Evolutionary conservation across 495 filamentous ascomycete genomes (phyloP).

Genomic region (Trichoderma orchidacearum): DNA sequence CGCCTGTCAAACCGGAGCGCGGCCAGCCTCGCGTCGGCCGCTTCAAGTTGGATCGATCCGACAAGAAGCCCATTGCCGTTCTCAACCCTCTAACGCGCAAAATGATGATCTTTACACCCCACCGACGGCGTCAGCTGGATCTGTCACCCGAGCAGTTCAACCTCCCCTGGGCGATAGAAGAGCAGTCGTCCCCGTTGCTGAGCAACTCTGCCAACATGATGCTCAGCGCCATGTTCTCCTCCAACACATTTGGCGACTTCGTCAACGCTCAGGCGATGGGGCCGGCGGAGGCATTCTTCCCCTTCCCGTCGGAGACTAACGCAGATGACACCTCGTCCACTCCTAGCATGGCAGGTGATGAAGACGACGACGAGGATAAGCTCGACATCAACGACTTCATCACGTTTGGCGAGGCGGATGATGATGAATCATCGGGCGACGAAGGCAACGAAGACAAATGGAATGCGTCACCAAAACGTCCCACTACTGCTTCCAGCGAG

Average conservation of each 20-base stretch:
- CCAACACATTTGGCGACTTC: slow-evolving; percentile 39
- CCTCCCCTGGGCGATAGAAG: slow-evolving; percentile 36
- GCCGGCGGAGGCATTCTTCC: slow-evolving; percentile 66
- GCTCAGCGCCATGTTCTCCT: slow-evolving; percentile 52
- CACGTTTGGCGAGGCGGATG: slow-evolving; percentile 3
- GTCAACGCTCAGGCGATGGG: slow-evolving; percentile 52
- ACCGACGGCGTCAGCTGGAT: slow-evolving; percentile 22
- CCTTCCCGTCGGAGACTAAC: slow-evolving; percentile 46
- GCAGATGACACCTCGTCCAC: slow-evolving; percentile 21
- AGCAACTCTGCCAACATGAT: slow-evolving; percentile 59
- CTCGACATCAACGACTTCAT: slow-evolving; percentile 6
- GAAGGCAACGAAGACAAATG: slow-evolving; percentile 29
- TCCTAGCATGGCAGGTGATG: slow-evolving; percentile 5
- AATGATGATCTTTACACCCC: slow-evolving; percentile 50
- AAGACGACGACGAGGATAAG: slow-evolving; percentile 5
- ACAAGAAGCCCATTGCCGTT: slow-evolving; percentile 59
- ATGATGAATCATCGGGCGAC: slow-evolving; percentile 38
- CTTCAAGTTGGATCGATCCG: slow-evolving; percentile 40
- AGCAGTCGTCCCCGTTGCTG: slow-evolving; percentile 44
- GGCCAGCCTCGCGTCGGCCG: slow-evolving; percentile 34
- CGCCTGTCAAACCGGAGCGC: slow-evolving; percentile 17
- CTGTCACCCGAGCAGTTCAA: slow-evolving; percentile 31
- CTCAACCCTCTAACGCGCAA: slow-evolving; percentile 56
- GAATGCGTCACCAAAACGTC: slow-evolving; percentile 39
- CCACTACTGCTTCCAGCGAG: slow-evolving; percentile 36